Evolutionary conservation across 108 stramenopile genomes (phyloP).

Genomic region (Cyclotella cryptica): DNA sequence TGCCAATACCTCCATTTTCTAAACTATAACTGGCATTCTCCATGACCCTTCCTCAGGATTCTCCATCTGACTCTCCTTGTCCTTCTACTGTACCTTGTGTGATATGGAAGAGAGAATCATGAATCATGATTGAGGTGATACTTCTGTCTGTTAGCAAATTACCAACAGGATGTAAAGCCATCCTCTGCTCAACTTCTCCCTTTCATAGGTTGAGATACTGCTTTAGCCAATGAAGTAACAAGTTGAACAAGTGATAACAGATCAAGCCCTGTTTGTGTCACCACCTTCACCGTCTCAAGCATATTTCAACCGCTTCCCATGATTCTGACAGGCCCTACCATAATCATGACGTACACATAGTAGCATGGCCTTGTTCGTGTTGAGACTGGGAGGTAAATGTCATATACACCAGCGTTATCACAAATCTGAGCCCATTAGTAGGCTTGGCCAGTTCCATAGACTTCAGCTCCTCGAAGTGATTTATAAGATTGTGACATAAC

Average conservation of each 20-base stretch:
- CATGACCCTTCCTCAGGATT: no score
- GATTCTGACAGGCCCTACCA: neutral
- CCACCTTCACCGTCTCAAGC: neutral
- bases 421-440: neutral
- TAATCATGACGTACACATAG: neutral
- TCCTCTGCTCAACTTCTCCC: slow-evolving; percentile 9
- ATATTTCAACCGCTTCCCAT: neutral
- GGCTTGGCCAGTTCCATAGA: neutral
- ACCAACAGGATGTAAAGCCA: no score
- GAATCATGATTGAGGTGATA: neutral
- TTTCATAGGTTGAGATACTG: slow-evolving; percentile 11
- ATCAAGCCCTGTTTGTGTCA: neutral
- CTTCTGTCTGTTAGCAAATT: no score
- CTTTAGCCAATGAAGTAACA: slow-evolving; percentile 6
- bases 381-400: neutral
- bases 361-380: neutral
- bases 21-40: no score
- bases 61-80: no score
- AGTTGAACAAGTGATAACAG: neutral
- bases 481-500: neutral
- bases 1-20: no score
- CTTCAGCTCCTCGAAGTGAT: neutral
- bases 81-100: neutral
- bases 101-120: neutral
- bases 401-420: neutral